Conservation (phyloP, 2,329 filamentous ascomycete species). For the Monascus ruber region DNA sequence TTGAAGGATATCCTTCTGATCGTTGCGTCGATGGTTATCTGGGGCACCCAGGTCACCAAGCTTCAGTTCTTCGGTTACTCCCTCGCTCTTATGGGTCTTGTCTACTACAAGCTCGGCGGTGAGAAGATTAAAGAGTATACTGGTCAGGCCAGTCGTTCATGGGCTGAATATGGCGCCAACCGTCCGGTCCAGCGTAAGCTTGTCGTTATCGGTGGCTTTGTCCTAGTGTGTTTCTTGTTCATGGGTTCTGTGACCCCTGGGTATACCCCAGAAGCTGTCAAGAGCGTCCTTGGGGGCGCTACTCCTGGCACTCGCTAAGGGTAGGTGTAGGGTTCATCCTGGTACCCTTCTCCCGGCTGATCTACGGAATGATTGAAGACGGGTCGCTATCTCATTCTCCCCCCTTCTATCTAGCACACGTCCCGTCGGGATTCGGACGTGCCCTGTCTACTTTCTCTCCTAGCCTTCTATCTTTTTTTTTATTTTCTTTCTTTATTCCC, state of each 20-base stretch:
- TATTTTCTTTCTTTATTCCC: too few species aligned
- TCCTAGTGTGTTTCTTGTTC: slow-evolving; percentile 61
- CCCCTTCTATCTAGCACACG: too few species aligned
- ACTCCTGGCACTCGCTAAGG: slow-evolving; percentile 22
- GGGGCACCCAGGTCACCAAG: slow-evolving; percentile 57
- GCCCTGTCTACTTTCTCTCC: too few species aligned
- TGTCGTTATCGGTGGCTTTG: slow-evolving; percentile 52
- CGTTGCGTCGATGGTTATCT: slow-evolving; percentile 62
- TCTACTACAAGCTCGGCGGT: slow-evolving; percentile 60
- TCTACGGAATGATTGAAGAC: too few species aligned
- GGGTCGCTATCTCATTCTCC: too few species aligned
- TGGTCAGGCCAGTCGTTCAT: slow-evolving; percentile 59
- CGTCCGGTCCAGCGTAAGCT: slow-evolving; percentile 71
- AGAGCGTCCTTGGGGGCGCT: slow-evolving; percentile 25
- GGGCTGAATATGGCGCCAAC: slow-evolving; percentile 73
- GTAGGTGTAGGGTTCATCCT: neutral
- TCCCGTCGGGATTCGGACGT: too few species aligned
- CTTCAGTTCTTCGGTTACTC: slow-evolving; percentile 69
- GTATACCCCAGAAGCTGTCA: slow-evolving; percentile 27
- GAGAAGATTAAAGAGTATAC: slow-evolving; percentile 76
- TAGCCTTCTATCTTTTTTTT: too few species aligned
- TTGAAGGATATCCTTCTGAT: slow-evolving; percentile 83
- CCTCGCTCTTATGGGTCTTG: slow-evolving; percentile 54
- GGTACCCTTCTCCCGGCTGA: too few species aligned
- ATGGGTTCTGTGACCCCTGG: slow-evolving; percentile 50